Evolutionary conservation across 2,329 filamentous ascomycete genomes (phyloP), one percentile per base, ranked within the genome.

Genomic region (Fusarium decemcellulare): DNA sequence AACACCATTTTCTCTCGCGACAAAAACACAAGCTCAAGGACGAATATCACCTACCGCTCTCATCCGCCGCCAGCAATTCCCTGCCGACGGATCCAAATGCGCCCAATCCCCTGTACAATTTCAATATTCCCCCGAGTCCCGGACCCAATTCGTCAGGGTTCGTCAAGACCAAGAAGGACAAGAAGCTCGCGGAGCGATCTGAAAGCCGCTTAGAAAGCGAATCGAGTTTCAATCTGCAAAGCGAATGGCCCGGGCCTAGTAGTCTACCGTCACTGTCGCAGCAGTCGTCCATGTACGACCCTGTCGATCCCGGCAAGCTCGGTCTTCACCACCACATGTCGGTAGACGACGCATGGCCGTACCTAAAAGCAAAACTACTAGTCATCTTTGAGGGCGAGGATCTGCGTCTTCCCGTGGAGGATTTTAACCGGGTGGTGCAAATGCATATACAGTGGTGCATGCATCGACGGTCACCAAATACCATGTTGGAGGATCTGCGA

Each of bases 131-230:
- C 2, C 86, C 91, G 8, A 94, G 91, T 64, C 92, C 93, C 2
- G 91, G 87, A 0, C 89, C 90, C 14, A 87, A 85, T 53, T 87
- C 85, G 55, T 87, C 85, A 29, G 84, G 87, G 34, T 97, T 98
- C 77, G 86, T 91, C 39, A 97, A 96, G 81, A 92, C 91, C 4
- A 92, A 96, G 76, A 95, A 92, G 63, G 94, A 97, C 76, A 97
- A 95, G 83, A 92, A 91, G 78, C 91, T 92, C 71, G 91, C 93
- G 67, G 91, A 93, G 68, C 89, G 90, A 70, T 85, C 82, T 59
- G 78, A 84, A 8, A 81, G 78, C 65, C 81, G 83, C 12, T 79
- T 89, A 37, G 85, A 90, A 62, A 89, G 81, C 67, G 86, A 88
- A 81, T 81, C 82, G 16, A 76, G 77, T 50, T 79, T 83, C 70